Conservation (phyloP, 208 protist genomes). For the Wallacemonas collosoma region DNA sequence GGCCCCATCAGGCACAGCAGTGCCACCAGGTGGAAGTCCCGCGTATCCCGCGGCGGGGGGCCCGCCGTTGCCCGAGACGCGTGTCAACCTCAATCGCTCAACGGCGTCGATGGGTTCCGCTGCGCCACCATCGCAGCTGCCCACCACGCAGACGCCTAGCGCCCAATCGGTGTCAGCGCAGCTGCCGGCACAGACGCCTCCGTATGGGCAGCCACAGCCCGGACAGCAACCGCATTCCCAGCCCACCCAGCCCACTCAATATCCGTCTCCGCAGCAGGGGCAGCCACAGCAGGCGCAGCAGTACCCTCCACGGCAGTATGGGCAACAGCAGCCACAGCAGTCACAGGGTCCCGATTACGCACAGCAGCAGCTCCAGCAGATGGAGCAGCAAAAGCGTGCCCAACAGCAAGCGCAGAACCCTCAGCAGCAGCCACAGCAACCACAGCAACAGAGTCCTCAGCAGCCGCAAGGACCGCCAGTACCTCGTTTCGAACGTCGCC, state of each 20-base stretch:
- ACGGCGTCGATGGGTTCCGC: background rate
- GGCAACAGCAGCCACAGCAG: constrained; percentile 15
- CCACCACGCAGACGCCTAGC: background rate
- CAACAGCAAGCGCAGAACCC: constrained; percentile 27
- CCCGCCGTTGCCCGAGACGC: constrained; percentile 20
- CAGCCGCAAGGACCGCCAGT: constrained; percentile 35
- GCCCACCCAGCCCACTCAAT: constrained; percentile 2
- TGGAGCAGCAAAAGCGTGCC: constrained; percentile 20
- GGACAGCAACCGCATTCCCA: constrained; percentile 26
- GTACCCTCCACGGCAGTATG: constrained; percentile 23
- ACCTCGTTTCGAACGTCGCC: constrained; percentile 75
- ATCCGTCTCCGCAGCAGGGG: background rate
- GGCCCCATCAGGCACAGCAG: background rate
- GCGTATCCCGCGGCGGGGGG: too few relatives aligned
- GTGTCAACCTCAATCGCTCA: constrained; percentile 24
- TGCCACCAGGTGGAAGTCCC: too few relatives aligned
- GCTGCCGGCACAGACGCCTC: constrained; percentile 20
- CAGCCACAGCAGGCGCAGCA: constrained; percentile 26
- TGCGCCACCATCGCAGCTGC: constrained; percentile 19
- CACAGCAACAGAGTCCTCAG: constrained; percentile 36
- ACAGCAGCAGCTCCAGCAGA: constrained; percentile 28
- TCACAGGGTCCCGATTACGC: background rate
- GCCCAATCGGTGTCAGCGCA: background rate
- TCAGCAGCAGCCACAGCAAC: constrained; percentile 33
- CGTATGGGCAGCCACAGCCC: background rate